Percentiles rank a stretch among this genome's conserved stretches.
Conservation (phyloP, 2,329 filamentous ascomycete genomes). For the Laburnicola sp. region DNA sequence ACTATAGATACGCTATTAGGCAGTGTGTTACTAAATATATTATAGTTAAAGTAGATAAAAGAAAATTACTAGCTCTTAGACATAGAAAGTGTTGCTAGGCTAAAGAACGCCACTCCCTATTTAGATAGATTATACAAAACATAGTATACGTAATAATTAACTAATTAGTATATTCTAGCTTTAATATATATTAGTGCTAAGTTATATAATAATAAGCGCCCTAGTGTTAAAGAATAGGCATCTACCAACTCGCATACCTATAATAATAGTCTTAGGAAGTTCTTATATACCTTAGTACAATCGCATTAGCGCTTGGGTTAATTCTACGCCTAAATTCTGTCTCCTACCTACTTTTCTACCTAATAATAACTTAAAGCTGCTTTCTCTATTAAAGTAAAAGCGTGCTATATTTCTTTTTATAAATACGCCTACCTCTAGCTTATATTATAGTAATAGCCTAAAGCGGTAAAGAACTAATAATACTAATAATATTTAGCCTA, state of each 20-base stretch:
- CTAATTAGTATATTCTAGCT: conserved; percentile 1
- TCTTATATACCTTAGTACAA: conserved; percentile 1
- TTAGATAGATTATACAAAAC: background rate
- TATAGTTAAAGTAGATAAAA: background rate
- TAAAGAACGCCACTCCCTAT: conserved; percentile 3
- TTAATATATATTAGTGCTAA: conserved; percentile 1
- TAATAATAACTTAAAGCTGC: conserved; percentile 5
- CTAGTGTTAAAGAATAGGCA: background rate
- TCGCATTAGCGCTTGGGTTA: conserved; percentile 10
- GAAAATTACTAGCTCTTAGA: background rate
- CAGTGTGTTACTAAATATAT: background rate
- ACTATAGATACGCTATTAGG: background rate
- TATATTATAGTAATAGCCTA: conserved; percentile 15
- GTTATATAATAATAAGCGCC: conserved; percentile 5
- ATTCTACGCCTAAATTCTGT: conserved; percentile 5
- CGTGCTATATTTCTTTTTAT: conserved; percentile 17
- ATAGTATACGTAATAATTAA: background rate
- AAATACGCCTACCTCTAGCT: conserved; percentile 9
- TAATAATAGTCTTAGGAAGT: conserved; percentile 11
- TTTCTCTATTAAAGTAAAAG: conserved; percentile 15
- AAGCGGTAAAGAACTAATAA: conserved; percentile 17
- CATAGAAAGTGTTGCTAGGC: too few relatives aligned
- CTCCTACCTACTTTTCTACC: conserved; percentile 15
- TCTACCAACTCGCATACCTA: background rate
- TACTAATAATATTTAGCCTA: conserved; percentile 15